Base-by-base conservation (phyloP, 805 yeast species). In the Blastobotrys attinorum region DNA sequence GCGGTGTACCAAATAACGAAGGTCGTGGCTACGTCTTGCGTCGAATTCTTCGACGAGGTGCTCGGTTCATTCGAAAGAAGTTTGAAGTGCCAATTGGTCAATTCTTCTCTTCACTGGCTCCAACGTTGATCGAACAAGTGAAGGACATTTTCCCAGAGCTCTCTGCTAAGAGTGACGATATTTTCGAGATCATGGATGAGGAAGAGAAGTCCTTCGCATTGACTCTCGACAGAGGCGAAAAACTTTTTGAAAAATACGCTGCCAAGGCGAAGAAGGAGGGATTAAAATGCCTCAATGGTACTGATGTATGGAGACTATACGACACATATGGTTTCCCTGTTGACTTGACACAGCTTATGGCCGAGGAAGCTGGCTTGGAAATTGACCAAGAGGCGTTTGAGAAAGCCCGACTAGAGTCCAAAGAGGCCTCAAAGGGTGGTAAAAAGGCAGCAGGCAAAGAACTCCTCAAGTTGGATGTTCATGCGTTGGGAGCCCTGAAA, bases 261-360 rank as follows among this genome's bases (percentile, higher is more conserved):
- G 75, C 77, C 41, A 77, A 77, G 56, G 95, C 97, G 44, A 70
- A 82, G 41, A 77, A 81, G 57, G 74, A 83, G 22, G 81, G 83
- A 37, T 77, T 75, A 50, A 88, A 81, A 64, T 76, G 83, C 32
- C 74, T 92, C 50, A 77, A 84, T 39, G 99, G 99, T 63, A 81
- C 77, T 58, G 97, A 90, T 63, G 98, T 92, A 32, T 92, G 99
- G 99, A 79, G 99, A 69, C 73, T 92, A 56, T 92, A 92, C 59
- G 99, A 92, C 59, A 92, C 99, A 10, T 92, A 90, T 61, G 99
- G 99, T 47, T 92, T 92, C 83, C 99, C 99, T 31, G 97, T 88
- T 45, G 99, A 92, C 67, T 76, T 92, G 61, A 92, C 99, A 23
- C 80, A 96, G 63, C 76, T 92, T 62, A 92, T 92, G 99, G 98